phyloP scores from a whole-genome alignment of 2,329 filamentous ascomycete genomes.

The Scytalidium sp. region DNA sequence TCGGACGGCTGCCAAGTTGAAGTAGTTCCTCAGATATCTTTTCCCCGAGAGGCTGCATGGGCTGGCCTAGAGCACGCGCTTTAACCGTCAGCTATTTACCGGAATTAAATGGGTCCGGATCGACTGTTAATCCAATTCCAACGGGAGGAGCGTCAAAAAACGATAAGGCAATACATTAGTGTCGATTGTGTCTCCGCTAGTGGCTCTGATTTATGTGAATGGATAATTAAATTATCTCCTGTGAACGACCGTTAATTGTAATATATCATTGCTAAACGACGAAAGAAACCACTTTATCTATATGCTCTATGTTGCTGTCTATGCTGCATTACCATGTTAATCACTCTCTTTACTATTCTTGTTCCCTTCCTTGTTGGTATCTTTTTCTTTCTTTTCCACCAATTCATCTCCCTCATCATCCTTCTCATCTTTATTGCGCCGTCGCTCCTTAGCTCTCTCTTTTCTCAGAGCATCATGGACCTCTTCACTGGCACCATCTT shows the following conservation, averaged over 20 bases:
- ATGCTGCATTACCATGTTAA: neutral
- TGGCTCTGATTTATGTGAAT: too few species aligned
- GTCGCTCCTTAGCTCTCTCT: slow-evolving; percentile 38
- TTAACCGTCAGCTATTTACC: too few species aligned
- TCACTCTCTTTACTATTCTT: neutral
- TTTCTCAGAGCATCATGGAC: slow-evolving; percentile 55
- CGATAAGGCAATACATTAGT: too few species aligned
- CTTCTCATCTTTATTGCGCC: slow-evolving; percentile 33
- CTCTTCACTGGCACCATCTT: slow-evolving; percentile 68
- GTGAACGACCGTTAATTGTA: too few species aligned
- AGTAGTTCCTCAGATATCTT: too few species aligned
- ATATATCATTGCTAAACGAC: too few species aligned
- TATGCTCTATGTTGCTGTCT: neutral
- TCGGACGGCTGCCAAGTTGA: too few species aligned
- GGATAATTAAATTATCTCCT: too few species aligned
- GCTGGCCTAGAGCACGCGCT: neutral
- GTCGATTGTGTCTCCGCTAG: too few species aligned
- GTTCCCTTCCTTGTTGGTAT: slow-evolving; percentile 1
- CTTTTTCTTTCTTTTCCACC: slow-evolving; percentile 12
- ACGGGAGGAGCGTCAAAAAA: too few species aligned
- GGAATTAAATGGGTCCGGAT: neutral
- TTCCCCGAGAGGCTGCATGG: neutral
- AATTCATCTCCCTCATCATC: slow-evolving; percentile 26
- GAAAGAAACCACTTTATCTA: neutral
- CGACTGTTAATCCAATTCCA: too few species aligned